Conservation (phyloP, 306 rosid genomes). For the Cicer arietinum region DNA sequence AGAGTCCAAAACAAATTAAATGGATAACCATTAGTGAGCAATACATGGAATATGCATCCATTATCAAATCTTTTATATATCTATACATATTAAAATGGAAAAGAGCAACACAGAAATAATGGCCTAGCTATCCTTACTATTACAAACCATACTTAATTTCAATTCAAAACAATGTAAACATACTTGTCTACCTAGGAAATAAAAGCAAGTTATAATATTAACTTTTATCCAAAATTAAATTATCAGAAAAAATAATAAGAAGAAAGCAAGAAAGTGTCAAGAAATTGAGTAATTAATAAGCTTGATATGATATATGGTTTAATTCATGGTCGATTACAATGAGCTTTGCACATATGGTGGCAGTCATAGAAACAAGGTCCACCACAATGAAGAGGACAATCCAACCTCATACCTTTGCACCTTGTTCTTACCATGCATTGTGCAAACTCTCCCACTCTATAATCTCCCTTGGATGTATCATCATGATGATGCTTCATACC, state of each 20-base stretch:
- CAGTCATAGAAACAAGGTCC: constrained; percentile 92
- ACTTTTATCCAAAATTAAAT: not conserved
- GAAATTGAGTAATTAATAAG: not conserved
- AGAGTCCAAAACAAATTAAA: too few species aligned
- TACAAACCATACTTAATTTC: too few species aligned
- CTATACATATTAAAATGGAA: too few species aligned
- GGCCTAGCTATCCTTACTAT: too few species aligned
- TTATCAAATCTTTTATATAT: too few species aligned
- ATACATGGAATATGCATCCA: too few species aligned
- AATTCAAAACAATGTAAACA: not conserved
- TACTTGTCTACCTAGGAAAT: not conserved
- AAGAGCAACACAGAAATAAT: too few species aligned
- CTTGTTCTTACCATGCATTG: constrained; percentile 75
- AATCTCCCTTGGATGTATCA: constrained; percentile 47
- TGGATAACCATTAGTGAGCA: too few species aligned
- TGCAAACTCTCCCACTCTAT: constrained; percentile 74
- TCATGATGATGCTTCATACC: constrained; percentile 31
- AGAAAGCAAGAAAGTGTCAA: not conserved
- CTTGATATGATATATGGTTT: not conserved
- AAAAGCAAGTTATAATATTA: not conserved
- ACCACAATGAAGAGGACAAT: constrained; percentile 95
- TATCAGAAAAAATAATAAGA: not conserved
- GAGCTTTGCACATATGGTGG: constrained; percentile 84
- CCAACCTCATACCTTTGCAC: constrained; percentile 81
- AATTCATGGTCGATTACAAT: constrained; percentile 57